Base-by-base conservation (phyloP, 352 stramenopile genomes). In the Phytophthora idaei region DNA sequence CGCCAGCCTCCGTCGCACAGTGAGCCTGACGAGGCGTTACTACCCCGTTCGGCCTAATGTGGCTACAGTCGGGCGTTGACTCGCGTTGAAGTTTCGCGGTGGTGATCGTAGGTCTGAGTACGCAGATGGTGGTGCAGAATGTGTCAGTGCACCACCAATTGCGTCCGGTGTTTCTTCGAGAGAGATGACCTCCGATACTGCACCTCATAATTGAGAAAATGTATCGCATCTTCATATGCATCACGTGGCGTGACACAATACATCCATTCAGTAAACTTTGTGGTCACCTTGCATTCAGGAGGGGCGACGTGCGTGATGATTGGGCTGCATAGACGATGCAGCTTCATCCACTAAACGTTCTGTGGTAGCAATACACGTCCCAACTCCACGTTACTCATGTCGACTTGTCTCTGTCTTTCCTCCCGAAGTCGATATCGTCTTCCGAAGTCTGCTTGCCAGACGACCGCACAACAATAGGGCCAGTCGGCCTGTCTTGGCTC, bases 391-490 rank as follows among this genome's bases (percentile, higher is more conserved):
- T 65, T 57, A 65, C 45, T 48, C 41, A 53, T 21, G 2, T 7
- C 9, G 37, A 4, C 61, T 58, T 39, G 52, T 69, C 61, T 53
- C 61, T 69, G 6, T 47, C n/a, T 15, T 10, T 12, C 50, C 51
- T 61, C 27, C 53, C n/a, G 14, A 68, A 63, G 9, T 45, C 53
- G 45, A 69, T 69, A 69, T 63, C 53, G 36, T 28, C 21, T 62
- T 61, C 12, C n/a, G 8, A 28, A 48, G 34, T 34, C 48, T 34
- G 21, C 42, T 39, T 21, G 21, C 45, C 12, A 48, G 8, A 65
- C 63, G 29, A 74, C 62, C 15, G 15, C 45, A 63, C 57, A 69
- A 69, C 57, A 56, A 76, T 65, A 76, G 29, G 46, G 67, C 67
- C 67, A 71, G 67, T 71, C 56, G 52, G 49, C 53, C 57, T 50